phyloP scores from a whole-genome alignment of 306 rosid genomes.

The Quercus parvula region DNA sequence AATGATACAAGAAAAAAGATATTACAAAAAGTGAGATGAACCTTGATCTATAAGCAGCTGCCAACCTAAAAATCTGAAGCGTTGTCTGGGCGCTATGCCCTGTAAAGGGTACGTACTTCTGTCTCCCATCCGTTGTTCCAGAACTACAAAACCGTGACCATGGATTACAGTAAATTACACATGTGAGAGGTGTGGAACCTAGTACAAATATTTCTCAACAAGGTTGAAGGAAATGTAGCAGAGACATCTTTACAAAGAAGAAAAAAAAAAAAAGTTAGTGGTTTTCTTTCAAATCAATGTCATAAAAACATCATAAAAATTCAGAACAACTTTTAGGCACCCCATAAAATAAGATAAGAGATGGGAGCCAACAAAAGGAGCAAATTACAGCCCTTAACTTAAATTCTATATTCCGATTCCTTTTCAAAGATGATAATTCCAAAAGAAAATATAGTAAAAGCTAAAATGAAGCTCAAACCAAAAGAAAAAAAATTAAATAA shows the following conservation, averaged over 20 bases:
- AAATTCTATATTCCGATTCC: conserved; percentile 26
- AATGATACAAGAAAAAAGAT: no score
- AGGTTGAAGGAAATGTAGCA: no score
- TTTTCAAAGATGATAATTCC: neutral
- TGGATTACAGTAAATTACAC: neutral
- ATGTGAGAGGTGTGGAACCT: neutral
- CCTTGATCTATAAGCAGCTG: conserved; percentile 94
- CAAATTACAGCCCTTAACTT: neutral
- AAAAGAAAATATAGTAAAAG: neutral
- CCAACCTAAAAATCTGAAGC: conserved; percentile 75
- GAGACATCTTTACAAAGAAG: neutral
- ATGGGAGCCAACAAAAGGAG: conserved; percentile 1
- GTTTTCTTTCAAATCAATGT: neutral
- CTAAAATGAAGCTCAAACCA: no score
- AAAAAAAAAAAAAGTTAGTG: neutral
- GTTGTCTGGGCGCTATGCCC: conserved; percentile 84
- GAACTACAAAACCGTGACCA: conserved; percentile 50
- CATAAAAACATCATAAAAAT: neutral
- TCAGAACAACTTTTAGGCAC: neutral
- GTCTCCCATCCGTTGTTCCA: conserved; percentile 94
- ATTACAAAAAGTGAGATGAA: neutral
- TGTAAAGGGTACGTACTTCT: conserved; percentile 84
- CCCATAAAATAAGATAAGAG: conserved; percentile 4
- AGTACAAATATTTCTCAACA: neutral
- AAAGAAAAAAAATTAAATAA: no score